Base-by-base conservation (phyloP, 1,284 basidiomycete genomes). In the Coniferiporia sulphurascens region DNA sequence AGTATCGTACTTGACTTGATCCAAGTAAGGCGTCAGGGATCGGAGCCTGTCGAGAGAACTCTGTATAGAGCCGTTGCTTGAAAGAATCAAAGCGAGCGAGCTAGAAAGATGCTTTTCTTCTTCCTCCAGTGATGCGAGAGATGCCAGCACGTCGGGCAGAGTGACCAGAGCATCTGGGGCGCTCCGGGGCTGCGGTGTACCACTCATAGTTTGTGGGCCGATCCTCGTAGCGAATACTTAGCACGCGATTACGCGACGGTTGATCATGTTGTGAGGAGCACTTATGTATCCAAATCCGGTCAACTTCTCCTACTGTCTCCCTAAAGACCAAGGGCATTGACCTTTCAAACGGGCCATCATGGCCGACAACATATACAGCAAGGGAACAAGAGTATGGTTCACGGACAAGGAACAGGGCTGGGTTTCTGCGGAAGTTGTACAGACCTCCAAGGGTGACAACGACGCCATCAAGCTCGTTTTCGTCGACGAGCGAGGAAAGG, bases 331-430 rank as follows among this genome's bases (percentile, higher is more conserved):
- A n/a, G 27, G 34, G 27, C 53, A 6, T 55, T 34, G 9, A 15
- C 46, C 17, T 32, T n/a, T 21, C 21, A 17, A 27, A 27, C 41
- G 22, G 56, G 70, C 65, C 67, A 49, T 55, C 67, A 91, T 91
- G 88, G 86, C 88, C 73, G 89, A 91, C 77, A 89, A 90, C 76
- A 88, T 91, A 70, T 91, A 91, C 76, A 87, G 82, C 79, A 91
- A 86, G 74, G 88, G 88, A 64, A 91, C 88, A 64, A 80, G 89
- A 67, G 88, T 91, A 68, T 91, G 89, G 93, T 93, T 95, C 71
- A 82, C 92, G 66, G 93, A 96, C 79, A 94, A 91, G 75, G 93
- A 95, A 65, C 84, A 87, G 63, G 93, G 93, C 65, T 96, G 93
- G 93, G 83, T 95, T 69, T 91, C 90, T 59, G 94, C 89, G 62